Base-by-base conservation (phyloP, 768 basidiomycete species). In the Psilocybe subaeruginosa region DNA sequence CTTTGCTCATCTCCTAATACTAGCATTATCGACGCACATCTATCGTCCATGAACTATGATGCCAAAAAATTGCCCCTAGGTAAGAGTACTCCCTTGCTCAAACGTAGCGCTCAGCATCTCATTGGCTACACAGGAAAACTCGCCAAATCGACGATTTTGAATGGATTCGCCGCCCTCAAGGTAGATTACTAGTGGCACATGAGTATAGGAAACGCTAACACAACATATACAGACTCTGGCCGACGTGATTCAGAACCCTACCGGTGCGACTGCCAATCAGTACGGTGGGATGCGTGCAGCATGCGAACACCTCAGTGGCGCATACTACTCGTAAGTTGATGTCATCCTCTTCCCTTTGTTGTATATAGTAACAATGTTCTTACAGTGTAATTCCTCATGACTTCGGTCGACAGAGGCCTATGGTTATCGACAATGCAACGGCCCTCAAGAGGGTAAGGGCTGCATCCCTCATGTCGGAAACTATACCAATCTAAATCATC, bases 31-130 rank as follows among this genome's bases (percentile, higher is more conserved):
- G 60, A 62, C 17, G 60, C 60, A 4, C 60, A 62, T 57, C 23
- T 62, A 31, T 62, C 60, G 17, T 62, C 60, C 35, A 62, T 62
- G 60, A 62, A 62, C 55, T 62, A 62, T 19, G 60, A 62, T 14
- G 60, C 60, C 8, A 57, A 31, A 31, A 62, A 62, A 47, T 31
- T 62, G 3, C 60, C 60, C 1, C 56, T 62, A 14, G 60, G 60
- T 62, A 52, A 23, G 23, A 9, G 53, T 9, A 35, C 6, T 29
- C 1, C 4, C 6, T 9, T 19, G 0, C 17, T 35, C 11, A 3
- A 2, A 8, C n/a, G 11, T 12, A 16, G 12, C 3, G 9, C 11
- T 2, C 6, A 8, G 8, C 2, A 41, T 12, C 29, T 60, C n/a
- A 54, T 23, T 23, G 16, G 23, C 23, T n/a, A n/a, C 3, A n/a